Evolutionary conservation across 2,329 filamentous ascomycete genomes (phyloP).

Genomic region (Pseudogymnoascus sp.): DNA sequence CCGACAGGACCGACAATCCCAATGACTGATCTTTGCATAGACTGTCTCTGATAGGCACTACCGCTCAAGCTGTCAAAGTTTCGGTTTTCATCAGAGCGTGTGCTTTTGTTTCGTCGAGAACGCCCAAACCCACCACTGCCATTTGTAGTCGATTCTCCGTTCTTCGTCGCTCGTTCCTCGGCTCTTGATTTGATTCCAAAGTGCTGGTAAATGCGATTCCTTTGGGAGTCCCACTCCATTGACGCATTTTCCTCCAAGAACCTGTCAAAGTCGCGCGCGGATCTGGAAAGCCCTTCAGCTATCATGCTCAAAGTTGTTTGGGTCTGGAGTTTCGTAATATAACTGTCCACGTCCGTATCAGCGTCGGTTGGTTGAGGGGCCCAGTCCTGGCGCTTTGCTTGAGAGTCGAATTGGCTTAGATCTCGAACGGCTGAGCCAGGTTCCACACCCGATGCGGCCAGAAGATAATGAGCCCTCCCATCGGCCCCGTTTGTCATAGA

Average conservation of each 20-base stretch:
- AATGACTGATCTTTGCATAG: slow-evolving; percentile 76
- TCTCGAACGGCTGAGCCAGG: slow-evolving; percentile 79
- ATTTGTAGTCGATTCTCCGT: slow-evolving; percentile 26
- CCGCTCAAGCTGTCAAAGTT: slow-evolving; percentile 45
- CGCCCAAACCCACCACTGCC: slow-evolving; percentile 44
- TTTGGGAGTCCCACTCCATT: slow-evolving; percentile 91
- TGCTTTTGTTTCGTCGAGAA: slow-evolving; percentile 25
- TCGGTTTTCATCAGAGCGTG: slow-evolving; percentile 40
- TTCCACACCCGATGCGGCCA: slow-evolving; percentile 88
- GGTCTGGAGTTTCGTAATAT: slow-evolving; percentile 76
- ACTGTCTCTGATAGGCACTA: slow-evolving; percentile 60
- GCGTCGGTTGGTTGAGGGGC: slow-evolving; percentile 29
- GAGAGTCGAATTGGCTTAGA: slow-evolving; percentile 66
- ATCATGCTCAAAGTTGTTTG: slow-evolving; percentile 90
- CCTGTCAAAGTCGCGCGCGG: slow-evolving; percentile 81
- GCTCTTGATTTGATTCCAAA: slow-evolving; percentile 71
- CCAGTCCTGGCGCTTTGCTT: slow-evolving; percentile 37
- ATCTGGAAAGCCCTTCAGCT: slow-evolving; percentile 79
- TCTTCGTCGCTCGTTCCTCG: slow-evolving; percentile 24
- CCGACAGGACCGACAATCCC: slow-evolving; percentile 65
- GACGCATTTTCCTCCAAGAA: slow-evolving; percentile 93
- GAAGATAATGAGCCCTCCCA: slow-evolving; percentile 73
- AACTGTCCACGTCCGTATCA: slow-evolving; percentile 66
- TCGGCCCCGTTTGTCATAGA: slow-evolving; percentile 43
- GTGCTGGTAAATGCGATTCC: slow-evolving; percentile 88